Conservation (phyloP, 805 yeast genomes). For the Jamesozyma jinghongensis region DNA sequence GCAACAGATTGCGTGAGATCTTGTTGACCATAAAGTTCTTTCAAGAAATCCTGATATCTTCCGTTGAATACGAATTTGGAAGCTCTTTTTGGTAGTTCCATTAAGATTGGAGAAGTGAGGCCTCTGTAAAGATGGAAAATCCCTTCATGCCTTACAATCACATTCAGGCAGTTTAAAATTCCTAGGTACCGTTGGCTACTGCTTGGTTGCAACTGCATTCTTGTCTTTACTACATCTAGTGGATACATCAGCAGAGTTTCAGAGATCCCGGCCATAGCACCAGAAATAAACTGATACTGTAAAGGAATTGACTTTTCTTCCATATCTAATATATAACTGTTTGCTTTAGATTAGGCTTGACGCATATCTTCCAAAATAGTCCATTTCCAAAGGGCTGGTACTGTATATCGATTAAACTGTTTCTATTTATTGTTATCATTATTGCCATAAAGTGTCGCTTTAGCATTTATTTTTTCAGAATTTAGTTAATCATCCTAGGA, state of each 20-base stretch:
- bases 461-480: too few species aligned
- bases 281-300: constrained; percentile 77
- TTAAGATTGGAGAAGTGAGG: constrained; percentile 85
- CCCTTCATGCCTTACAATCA: constrained; percentile 81
- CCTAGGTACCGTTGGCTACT: not conserved
- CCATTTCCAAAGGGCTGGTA: too few species aligned
- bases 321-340: too few species aligned
- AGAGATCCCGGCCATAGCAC: constrained; percentile 93
- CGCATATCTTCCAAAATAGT: too few species aligned
- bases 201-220: constrained; percentile 51
- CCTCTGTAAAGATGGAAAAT: constrained; percentile 78
- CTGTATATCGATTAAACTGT: too few species aligned
- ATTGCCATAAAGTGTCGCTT: too few species aligned
- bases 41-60: constrained; percentile 85
- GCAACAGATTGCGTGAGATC: constrained; percentile 74
- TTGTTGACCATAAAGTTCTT: constrained; percentile 54
- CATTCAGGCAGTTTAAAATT: constrained; percentile 63
- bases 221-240: constrained; percentile 88
- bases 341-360: not conserved
- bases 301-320: constrained; percentile 55
- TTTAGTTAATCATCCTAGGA: not conserved
- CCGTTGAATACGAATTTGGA: constrained; percentile 97
- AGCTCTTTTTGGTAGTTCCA: constrained; percentile 99
- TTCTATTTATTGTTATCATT: too few species aligned
- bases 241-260: constrained; percentile 94